Conservation (phyloP, 2,329 filamentous ascomycete species). For the Pestalotiopsis sp. region DNA sequence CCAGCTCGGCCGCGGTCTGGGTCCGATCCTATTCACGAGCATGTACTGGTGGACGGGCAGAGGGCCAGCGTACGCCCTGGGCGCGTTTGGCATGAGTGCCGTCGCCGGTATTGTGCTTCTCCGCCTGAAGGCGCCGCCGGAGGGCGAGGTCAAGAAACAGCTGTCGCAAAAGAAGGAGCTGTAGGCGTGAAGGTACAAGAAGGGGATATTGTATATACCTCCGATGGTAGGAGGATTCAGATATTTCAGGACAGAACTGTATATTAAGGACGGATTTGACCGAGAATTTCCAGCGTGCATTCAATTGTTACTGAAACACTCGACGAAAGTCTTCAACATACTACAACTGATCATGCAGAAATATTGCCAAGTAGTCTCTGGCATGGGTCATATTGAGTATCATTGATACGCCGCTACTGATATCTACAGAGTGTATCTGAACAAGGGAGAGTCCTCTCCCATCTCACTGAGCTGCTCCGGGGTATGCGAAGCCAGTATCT, state of each 20-base stretch:
- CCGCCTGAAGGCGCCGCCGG: slow-evolving; percentile 67
- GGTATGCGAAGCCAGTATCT: slow-evolving; percentile 14
- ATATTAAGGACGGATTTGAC: neutral
- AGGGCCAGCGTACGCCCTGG: slow-evolving; percentile 80
- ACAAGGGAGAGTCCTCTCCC: slow-evolving; percentile 21
- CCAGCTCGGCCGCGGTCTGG: slow-evolving; percentile 84
- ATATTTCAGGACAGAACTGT: neutral
- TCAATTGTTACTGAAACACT: neutral
- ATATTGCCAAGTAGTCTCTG: neutral
- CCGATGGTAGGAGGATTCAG: neutral
- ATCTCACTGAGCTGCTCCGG: slow-evolving; percentile 17
- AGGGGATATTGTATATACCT: neutral
- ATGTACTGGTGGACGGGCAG: slow-evolving; percentile 98
- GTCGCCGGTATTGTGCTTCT: slow-evolving; percentile 75
- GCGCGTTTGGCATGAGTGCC: slow-evolving; percentile 76
- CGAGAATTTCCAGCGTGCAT: neutral
- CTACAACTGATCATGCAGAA: neutral
- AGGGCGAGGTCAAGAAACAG: slow-evolving; percentile 28
- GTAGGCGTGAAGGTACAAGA: slow-evolving; percentile 18
- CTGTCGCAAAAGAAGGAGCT: slow-evolving; percentile 29
- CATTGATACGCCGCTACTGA: neutral
- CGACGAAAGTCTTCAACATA: neutral
- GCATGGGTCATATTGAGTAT: neutral
- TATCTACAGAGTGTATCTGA: slow-evolving; percentile 20
- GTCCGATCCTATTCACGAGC: slow-evolving; percentile 88